Evolutionary conservation across 352 stramenopile species (phyloP), one percentile per base, ranked within the genome.

Genomic region (Globisporangium viniferum): DNA sequence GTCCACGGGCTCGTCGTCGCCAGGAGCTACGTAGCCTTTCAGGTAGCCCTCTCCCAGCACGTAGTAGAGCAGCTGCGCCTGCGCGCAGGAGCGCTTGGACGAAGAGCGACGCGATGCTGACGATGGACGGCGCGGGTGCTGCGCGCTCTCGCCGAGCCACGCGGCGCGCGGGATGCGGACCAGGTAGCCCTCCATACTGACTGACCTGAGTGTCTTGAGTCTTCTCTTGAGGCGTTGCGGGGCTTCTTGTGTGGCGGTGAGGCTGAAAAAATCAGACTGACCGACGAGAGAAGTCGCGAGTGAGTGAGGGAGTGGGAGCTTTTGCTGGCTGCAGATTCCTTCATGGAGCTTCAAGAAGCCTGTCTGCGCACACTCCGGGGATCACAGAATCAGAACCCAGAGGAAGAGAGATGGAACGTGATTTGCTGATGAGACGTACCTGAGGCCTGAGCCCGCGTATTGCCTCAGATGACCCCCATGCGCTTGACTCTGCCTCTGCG

Each of bases 161-260:
- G 68, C 67, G 51, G 63, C 24, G 5, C 62, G 35, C n/a, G 84
- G 82, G 29, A 92, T 61, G 1, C 82, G 84, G 36, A 92, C 88
- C 71, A 92, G 80, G 69, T 81, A 92, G 46, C 84, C 82, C 63
- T 92, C 84, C 84, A 92, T 92, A 33, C 29, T 33, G 29, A 31
- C 29, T 31, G 29, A 33, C 29, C 5, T 33, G 29, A 4, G 29
- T 33, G 9, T 14, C 22, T 7, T 35, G 8, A 14, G 53, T 29
- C 2, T n/a, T 22, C 15, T 8, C 2, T 20, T 53, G 44, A 41
- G 35, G 8, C 12, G 35, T 12, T 41, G 35, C 35, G 9, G 35
- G 9, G 35, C 35, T 39, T 41, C 35, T 41, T 62, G 54, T 62
- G 58, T 41, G 58, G n/a, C n/a, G 29, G n/a, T 9, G 53, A 35